Percentiles rank a stretch among this genome's conserved stretches.
Evolutionary conservation across 148 eudicot species (phyloP).

Genomic region (Rhododendron vialii): DNA sequence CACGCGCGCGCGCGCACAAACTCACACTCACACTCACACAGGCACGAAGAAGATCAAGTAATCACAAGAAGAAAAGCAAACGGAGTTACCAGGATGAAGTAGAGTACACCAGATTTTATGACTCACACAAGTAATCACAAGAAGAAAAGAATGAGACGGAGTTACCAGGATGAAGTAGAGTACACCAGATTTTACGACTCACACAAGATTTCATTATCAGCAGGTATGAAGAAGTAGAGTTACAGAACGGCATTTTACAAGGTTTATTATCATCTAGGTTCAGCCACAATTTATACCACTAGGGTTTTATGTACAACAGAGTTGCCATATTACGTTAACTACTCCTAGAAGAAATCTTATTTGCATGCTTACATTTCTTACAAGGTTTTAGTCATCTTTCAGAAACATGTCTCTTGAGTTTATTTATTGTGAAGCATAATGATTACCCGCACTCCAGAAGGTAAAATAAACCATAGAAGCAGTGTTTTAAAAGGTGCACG

Average conservation of each 20-base stretch:
- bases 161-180: not conserved
- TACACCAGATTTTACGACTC: not conserved
- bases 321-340: not conserved
- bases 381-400: not conserved
- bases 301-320: not conserved
- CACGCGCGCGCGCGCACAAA: not conserved
- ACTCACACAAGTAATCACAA: not conserved
- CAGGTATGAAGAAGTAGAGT: not conserved
- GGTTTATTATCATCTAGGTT: not conserved
- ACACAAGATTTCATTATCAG: not conserved
- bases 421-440: not conserved
- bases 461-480: not conserved
- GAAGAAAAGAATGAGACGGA: not conserved
- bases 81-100: not conserved
- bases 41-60: not conserved
- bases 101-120: not conserved
- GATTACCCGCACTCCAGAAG: not conserved
- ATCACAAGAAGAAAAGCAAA: not conserved
- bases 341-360: not conserved
- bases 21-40: not conserved
- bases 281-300: not conserved
- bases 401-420: not conserved
- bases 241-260: not conserved
- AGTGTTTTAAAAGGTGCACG: not conserved
- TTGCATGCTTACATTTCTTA: not conserved